Conservation (phyloP, 2,329 filamentous ascomycete species). For the Neocatenulostroma microsporum region DNA sequence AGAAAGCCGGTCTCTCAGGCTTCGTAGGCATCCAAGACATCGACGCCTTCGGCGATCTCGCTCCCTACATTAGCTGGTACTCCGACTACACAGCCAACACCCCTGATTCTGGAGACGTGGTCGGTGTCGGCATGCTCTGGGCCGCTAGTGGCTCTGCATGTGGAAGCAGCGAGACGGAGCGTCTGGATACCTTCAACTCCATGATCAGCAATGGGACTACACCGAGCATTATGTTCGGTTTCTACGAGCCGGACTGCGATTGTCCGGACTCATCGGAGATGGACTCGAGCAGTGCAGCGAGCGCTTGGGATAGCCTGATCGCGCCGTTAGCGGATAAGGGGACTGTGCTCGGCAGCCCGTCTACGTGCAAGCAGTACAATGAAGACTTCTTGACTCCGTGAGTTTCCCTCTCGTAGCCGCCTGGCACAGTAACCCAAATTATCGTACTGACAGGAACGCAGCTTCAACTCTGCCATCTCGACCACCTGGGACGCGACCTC, state of each 20-base stretch:
- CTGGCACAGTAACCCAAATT: too few species aligned
- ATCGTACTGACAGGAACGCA: too few species aligned
- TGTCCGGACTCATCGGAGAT: slow-evolving; percentile 20
- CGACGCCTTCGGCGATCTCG: slow-evolving; percentile 13
- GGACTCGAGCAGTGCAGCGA: slow-evolving; percentile 12
- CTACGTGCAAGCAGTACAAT: slow-evolving; percentile 23
- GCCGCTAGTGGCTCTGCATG: slow-evolving; percentile 16
- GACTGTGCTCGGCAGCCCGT: slow-evolving; percentile 22
- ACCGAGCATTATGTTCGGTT: slow-evolving; percentile 24
- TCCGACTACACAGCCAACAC: slow-evolving; percentile 23
- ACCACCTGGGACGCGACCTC: slow-evolving; percentile 21
- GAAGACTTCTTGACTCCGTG: slow-evolving; percentile 20
- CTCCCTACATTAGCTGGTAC: slow-evolving; percentile 24
- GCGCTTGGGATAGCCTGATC: slow-evolving; percentile 19
- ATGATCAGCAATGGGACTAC: slow-evolving; percentile 13
- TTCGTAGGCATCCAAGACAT: slow-evolving; percentile 17
- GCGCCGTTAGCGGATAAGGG: slow-evolving; percentile 19
- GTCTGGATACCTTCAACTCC: slow-evolving; percentile 15
- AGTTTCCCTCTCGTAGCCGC: background rate
- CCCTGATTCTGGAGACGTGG: slow-evolving; percentile 12
- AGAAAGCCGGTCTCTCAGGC: slow-evolving; percentile 24
- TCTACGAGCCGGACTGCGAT: slow-evolving; percentile 26
- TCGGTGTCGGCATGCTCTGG: slow-evolving; percentile 24
- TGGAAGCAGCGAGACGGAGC: slow-evolving; percentile 4
- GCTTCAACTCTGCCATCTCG: slow-evolving; percentile 15